Evolutionary conservation across 345 rosid genomes (phyloP), one percentile per base, ranked within the genome.

Genomic region (Populus davidiana): DNA sequence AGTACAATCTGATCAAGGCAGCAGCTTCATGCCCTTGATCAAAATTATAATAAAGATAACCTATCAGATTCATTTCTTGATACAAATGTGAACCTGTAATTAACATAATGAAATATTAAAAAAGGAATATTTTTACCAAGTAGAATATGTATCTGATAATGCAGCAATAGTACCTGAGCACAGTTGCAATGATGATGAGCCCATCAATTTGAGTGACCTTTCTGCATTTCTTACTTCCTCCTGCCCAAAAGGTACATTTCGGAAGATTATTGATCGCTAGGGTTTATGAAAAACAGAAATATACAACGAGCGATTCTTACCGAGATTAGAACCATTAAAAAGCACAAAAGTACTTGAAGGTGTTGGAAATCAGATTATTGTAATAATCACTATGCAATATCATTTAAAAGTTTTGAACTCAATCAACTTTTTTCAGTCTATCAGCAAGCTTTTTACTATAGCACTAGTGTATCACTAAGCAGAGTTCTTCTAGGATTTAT

Each of bases 201-300:
- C 98, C 90, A 95, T 85, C 65, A 86, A 78, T 66, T 83, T 85
- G 81, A 93, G 85, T 69, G 99, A 94, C 82, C 81, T 92, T 78
- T 89, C 91, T 20, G 70, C 72, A 59, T 66, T 78, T 78, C 56
- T 54, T 27, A 78, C 68, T 73, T 72, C 81, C 73, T 36, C 73
- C 81, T 78, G 61, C 39, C 71, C 38, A 47, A 64, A 23, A 23
- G 36, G 23, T 3, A 63, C 59, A 71, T 16, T 25, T 66, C 38
- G 47, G 43, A 49, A 71, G 39, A 23, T 63, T 62, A 70, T 9
- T 62, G 29, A 70, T 71, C 6, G 52, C 44, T 69, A 35, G 44
- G 21, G 23, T 49, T 52, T 31, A 14, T 23, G 31, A 69, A 21
- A 36, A 31, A 3, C 25, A 31, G 14, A 31, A 41, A 43, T 13